These are phyloP conservation scores for Gossypium longicalyx DNA, from an alignment of 345 rosid species.

Conservation along the genomic window DNA sequence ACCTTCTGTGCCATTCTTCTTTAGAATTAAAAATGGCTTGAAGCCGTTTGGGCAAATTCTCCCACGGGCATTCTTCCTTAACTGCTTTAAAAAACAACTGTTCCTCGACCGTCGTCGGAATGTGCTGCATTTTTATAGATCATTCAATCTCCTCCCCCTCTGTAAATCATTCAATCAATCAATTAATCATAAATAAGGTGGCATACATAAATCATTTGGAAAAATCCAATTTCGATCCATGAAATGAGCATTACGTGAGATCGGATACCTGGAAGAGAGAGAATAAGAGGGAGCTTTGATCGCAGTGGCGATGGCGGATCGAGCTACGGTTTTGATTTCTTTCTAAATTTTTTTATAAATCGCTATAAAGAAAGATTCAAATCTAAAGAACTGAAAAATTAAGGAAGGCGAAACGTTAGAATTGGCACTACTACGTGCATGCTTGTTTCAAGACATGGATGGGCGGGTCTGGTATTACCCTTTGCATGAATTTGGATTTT, in stretches of 20 bases:
- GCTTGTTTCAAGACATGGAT: not conserved
- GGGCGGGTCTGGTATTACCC: not conserved
- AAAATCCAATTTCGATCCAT: not conserved
- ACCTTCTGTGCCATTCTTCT: slow-evolving; percentile 97
- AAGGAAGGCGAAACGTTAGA: not conserved
- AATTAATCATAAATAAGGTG: not conserved
- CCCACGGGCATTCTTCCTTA: slow-evolving; percentile 84
- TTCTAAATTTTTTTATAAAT: not conserved
- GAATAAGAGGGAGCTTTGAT: slow-evolving; percentile 10
- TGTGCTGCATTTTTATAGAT: slow-evolving; percentile 56
- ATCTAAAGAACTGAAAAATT: not conserved
- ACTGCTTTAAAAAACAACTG: slow-evolving; percentile 80
- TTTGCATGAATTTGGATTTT: not conserved
- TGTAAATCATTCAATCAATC: slow-evolving; percentile 6
- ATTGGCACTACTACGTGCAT: not conserved
- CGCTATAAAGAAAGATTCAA: slow-evolving; percentile 1
- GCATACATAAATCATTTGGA: not conserved
- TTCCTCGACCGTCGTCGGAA: slow-evolving; percentile 64
- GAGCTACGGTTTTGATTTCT: slow-evolving; percentile 6
- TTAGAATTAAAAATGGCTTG: slow-evolving; percentile 71
- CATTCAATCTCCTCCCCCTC: slow-evolving; percentile 21
- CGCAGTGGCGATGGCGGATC: slow-evolving; percentile 6
- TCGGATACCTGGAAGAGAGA: slow-evolving; percentile 15
- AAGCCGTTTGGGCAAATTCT: slow-evolving; percentile 87
- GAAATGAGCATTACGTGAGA: not conserved